Percentiles rank a stretch among this genome's conserved stretches.
These are phyloP conservation scores for Pyrenochaeta sp. DNA, from an alignment of 2,329 filamentous ascomycete genomes.

Conservation along the genomic window DNA sequence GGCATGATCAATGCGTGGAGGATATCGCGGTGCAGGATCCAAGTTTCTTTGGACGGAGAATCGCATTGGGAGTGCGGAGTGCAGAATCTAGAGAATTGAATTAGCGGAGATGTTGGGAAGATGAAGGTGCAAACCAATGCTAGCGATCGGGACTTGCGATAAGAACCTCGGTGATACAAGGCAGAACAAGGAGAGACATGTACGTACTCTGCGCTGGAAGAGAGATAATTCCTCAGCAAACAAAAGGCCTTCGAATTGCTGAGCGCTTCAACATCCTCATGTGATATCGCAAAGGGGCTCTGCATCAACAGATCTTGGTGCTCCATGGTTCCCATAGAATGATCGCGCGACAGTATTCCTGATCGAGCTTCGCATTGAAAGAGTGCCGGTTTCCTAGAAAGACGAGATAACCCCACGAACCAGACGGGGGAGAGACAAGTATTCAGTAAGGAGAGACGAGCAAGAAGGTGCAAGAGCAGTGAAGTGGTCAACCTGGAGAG, in stretches of 20 bases:
- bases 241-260: slow-evolving; percentile 52
- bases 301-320: slow-evolving; percentile 15
- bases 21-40: slow-evolving; percentile 64
- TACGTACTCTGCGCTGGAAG: slow-evolving; percentile 50
- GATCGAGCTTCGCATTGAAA: slow-evolving; percentile 17
- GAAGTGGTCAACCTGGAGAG: slow-evolving; percentile 1
- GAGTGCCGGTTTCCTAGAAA: too few species aligned
- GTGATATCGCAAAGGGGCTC: slow-evolving; percentile 54
- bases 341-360: slow-evolving; percentile 8
- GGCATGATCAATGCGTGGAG: slow-evolving; percentile 66
- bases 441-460: too few species aligned
- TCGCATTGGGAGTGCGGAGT: slow-evolving; percentile 46
- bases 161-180: not conserved
- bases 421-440: too few species aligned
- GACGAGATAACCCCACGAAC: too few species aligned
- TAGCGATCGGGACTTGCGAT: slow-evolving; percentile 7
- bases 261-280: slow-evolving; percentile 51
- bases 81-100: slow-evolving; percentile 51
- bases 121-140: too few species aligned
- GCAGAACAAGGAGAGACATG: slow-evolving; percentile 3
- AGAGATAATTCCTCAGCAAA: slow-evolving; percentile 53
- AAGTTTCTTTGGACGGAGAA: slow-evolving; percentile 45
- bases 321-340: slow-evolving; percentile 10
- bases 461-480: too few species aligned
- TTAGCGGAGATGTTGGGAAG: too few species aligned